phyloP scores from a whole-genome alignment of 139 green algal species.

The Chlamydomonas sp. region DNA sequence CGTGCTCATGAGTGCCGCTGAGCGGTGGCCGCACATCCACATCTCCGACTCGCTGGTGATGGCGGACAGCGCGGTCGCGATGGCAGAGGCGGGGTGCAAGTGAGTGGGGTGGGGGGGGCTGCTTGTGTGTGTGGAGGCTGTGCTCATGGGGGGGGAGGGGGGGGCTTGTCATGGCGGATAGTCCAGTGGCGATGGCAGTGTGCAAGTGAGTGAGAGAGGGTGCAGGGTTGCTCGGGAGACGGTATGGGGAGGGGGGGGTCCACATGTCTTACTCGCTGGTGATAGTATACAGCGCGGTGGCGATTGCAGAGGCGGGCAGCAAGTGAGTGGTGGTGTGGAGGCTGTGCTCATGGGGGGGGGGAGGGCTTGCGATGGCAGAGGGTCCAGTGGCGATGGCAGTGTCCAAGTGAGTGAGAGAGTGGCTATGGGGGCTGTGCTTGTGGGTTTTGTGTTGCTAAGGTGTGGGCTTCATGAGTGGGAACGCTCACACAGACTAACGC shows the following conservation, averaged over 20 bases:
- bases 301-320: slow-evolving; percentile 79
- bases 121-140: too few species aligned
- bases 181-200: too few species aligned
- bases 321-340: too few species aligned
- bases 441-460: too few species aligned
- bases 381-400: background rate
- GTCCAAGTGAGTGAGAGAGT: background rate
- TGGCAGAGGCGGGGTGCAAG: slow-evolving; percentile 80
- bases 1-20: slow-evolving; percentile 73
- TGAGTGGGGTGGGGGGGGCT: slow-evolving; percentile 17
- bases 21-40: slow-evolving; percentile 85
- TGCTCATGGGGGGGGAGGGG: too few species aligned
- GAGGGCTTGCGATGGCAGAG: too few species aligned
- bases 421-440: too few species aligned
- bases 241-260: too few species aligned
- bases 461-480: background rate
- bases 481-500: too few species aligned
- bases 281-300: slow-evolving; percentile 74
- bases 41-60: slow-evolving; percentile 94
- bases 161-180: too few species aligned
- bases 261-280: slow-evolving; percentile 91
- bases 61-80: slow-evolving; percentile 74
- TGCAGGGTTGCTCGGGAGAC: too few species aligned
- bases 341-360: background rate
- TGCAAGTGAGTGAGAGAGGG: too few species aligned